Evolutionary conservation across 805 yeast species (phyloP), one percentile per base, ranked within the genome.

Genomic region (Diddensiella transvaalensis): DNA sequence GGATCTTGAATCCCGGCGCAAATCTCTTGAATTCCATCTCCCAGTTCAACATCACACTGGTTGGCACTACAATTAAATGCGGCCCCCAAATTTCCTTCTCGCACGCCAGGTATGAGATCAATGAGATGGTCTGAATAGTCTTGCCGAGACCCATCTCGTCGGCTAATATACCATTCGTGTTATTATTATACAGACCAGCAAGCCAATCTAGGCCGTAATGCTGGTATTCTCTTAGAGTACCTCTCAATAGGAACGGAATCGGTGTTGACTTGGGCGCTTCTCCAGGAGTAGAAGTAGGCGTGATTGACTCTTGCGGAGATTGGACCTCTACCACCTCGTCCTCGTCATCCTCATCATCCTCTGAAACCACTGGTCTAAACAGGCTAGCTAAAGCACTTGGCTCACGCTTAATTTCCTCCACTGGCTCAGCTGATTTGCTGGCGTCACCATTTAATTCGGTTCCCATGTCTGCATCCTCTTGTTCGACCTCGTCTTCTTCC

Each of bases 101-200:
- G 59, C 96, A 88, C 0, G 99, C 99, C 45, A 93, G 71, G 64
- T 90, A 90, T 0, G 95, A 75, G 17, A 93, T 68, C 37, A 93
- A 68, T 0, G 97, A 79, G 45, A 93, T 93, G 0, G 99, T 93
- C 64, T 93, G 99, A 50, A 93, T 91, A 0, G 99, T 93, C 64
- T 93, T 93, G 56, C 76, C 99, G 37, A 93, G 75, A 47, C 99
- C 99, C 99, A 93, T 93, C 64, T 93, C 99, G 67, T 93, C 99
- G 1, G 99, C 99, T 41, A 93, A 74, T 44, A 93, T 93, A 54
- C 99, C 99, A 65, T 93, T 93, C 3, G 98, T 93, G 48, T 86
- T 81, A 60, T 87, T 87, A 63, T 87, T 87, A 69, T 90, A 91
- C 49, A 93, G 70, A 40, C 96, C 88, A 1, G 96, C 98, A 42